These are phyloP conservation scores for Chlamydomonas sp. DNA, from an alignment of 139 green algal species.

Conservation along the genomic window DNA sequence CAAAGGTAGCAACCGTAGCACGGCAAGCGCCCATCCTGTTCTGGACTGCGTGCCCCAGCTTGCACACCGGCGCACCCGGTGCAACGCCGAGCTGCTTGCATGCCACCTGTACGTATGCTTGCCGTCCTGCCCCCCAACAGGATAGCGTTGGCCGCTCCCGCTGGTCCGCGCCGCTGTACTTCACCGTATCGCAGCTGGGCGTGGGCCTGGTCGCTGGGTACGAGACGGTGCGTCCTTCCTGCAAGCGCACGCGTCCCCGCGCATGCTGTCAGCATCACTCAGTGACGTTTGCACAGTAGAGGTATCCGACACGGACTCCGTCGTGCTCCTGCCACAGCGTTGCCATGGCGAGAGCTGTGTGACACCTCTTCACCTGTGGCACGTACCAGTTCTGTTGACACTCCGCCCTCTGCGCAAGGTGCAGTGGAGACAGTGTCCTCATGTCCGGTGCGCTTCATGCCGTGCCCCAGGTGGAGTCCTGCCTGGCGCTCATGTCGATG, in stretches of 20 bases:
- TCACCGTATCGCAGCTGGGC: slow-evolving; percentile 19
- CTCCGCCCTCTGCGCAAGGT: no score
- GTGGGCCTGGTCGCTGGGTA: background rate
- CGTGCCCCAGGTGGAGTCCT: slow-evolving; percentile 6
- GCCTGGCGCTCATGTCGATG: slow-evolving; percentile 27
- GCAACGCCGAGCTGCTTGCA: background rate
- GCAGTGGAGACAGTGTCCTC: no score
- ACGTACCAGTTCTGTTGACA: background rate
- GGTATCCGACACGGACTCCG: no score
- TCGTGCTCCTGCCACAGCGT: no score
- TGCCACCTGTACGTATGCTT: background rate
- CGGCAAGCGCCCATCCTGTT: no score
- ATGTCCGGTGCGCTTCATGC: no score
- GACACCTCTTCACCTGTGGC: background rate
- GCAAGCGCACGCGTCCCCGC: no score
- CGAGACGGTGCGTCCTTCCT: background rate
- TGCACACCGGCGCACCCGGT: background rate
- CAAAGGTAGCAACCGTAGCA: no score
- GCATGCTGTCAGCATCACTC: no score
- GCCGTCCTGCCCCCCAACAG: background rate
- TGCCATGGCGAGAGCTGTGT: background rate
- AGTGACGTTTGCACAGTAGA: no score
- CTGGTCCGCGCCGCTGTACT: slow-evolving; percentile 32
- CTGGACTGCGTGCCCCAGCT: no score
- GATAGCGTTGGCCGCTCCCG: slow-evolving; percentile 21